Evolutionary conservation across 805 yeast species (phyloP).

Genomic region (Diddensiella transvaalensis): DNA sequence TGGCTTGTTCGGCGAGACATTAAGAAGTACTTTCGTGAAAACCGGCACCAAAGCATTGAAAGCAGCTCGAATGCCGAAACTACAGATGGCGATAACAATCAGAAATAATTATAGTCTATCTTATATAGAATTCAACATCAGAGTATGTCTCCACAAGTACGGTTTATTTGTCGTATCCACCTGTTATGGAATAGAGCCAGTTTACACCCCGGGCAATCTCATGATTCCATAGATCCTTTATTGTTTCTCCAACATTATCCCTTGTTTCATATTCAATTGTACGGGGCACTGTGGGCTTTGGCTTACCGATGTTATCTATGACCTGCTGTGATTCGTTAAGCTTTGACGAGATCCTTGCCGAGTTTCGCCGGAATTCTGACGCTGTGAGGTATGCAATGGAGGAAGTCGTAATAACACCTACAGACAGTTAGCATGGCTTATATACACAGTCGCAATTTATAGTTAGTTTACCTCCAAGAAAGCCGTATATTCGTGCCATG

Average conservation of each 20-base stretch:
- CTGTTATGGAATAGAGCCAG: constrained; percentile 48
- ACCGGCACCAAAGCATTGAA: too few species aligned
- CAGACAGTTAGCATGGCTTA: constrained; percentile 35
- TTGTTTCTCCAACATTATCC: constrained; percentile 50
- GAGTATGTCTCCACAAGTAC: too few species aligned
- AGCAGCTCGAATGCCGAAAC: constrained; percentile 37
- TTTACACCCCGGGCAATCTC: constrained; percentile 62
- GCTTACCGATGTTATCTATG: constrained; percentile 51
- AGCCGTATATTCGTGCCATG: constrained; percentile 43
- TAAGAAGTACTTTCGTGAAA: constrained; percentile 42
- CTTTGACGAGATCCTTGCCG: constrained; percentile 43
- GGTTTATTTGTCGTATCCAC: constrained; percentile 7
- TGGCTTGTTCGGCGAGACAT: constrained; percentile 52
- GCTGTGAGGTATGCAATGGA: constrained; percentile 61
- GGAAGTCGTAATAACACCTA: constrained; percentile 56
- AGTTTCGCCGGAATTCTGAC: constrained; percentile 49
- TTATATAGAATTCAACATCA: too few species aligned
- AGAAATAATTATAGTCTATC: too few species aligned
- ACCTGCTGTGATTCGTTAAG: constrained; percentile 47
- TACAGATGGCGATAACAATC: constrained; percentile 18
- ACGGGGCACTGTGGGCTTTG: constrained; percentile 42
- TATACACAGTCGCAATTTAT: neutral
- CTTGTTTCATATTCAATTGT: constrained; percentile 46
- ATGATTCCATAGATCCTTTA: constrained; percentile 76
- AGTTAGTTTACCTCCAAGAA: constrained; percentile 45